Percentiles rank a stretch among this genome's conserved stretches.
Evolutionary conservation across 129 eudicot genomes (phyloP).

Genomic region (Heracleum sosnowskyi): DNA sequence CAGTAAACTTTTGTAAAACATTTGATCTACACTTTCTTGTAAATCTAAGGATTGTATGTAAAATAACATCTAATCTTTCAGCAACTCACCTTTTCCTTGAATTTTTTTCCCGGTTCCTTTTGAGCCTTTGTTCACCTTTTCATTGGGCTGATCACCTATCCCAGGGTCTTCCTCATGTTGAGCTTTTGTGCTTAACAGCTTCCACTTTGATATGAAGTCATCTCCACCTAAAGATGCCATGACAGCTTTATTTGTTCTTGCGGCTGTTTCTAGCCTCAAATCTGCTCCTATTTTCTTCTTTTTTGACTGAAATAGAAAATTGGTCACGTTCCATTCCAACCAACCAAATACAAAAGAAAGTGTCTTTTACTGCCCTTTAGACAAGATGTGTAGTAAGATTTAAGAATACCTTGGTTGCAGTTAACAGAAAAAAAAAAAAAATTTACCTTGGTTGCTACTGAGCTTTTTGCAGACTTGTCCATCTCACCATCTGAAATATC

Average conservation of each 20-base stretch:
- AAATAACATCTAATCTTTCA: neutral
- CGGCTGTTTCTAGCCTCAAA: neutral
- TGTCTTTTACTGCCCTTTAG: neutral
- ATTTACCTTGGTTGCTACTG: neutral
- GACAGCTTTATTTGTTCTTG: conserved; percentile 6
- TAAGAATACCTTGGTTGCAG: neutral
- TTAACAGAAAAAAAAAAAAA: too few relatives aligned
- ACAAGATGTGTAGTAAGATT: neutral
- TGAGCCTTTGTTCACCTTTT: neutral
- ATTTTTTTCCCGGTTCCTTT: neutral
- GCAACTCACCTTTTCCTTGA: neutral
- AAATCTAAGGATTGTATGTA: neutral
- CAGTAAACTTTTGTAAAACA: neutral
- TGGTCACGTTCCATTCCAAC: neutral
- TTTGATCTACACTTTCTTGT: neutral
- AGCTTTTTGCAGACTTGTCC: neutral
- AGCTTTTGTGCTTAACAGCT: neutral
- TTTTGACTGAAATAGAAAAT: neutral
- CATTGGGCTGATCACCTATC: neutral
- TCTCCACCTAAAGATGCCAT: conserved; percentile 4
- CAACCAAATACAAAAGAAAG: too few relatives aligned
- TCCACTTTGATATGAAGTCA: conserved; percentile 4
- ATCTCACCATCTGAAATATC: conserved; percentile 1
- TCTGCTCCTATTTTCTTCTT: neutral
- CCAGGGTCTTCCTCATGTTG: neutral